These are phyloP conservation scores for Cercospora sp. DNA, from an alignment of 2,329 filamentous ascomycete genomes.

Conservation along the genomic window DNA sequence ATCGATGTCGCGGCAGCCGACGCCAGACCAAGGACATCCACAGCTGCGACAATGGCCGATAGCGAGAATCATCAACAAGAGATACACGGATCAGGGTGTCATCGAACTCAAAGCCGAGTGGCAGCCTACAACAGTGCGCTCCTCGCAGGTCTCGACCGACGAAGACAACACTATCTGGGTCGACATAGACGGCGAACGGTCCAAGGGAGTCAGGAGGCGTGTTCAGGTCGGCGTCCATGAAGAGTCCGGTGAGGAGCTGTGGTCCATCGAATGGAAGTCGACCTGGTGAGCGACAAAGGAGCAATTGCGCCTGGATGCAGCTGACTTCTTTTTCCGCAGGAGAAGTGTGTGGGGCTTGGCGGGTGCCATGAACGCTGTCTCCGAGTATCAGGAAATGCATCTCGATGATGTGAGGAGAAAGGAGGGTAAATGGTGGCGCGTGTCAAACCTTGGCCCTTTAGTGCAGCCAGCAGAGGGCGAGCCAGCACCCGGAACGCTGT, in stretches of 20 bases:
- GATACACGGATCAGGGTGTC: constrained; percentile 2
- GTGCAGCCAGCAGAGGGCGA: background rate
- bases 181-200: background rate
- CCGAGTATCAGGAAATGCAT: background rate
- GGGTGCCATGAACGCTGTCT: background rate
- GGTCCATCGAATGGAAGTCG: constrained; percentile 6
- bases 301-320: background rate
- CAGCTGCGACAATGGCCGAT: background rate
- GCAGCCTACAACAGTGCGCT: background rate
- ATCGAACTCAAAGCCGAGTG: constrained; percentile 4
- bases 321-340: background rate
- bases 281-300: background rate
- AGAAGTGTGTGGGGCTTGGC: constrained; percentile 2
- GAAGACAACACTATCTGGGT: background rate
- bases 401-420: constrained; percentile 1
- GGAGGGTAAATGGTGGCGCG: constrained; percentile 6
- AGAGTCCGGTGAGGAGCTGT: background rate
- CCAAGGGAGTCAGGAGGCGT: background rate
- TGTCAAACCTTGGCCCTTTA: background rate
- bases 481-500: background rate
- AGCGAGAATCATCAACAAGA: background rate
- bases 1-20: background rate
- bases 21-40: background rate
- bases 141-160: background rate
- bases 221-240: background rate